Base-by-base conservation (phyloP, 1,284 basidiomycete genomes). In the Erythrobasidium hasegawianum region DNA sequence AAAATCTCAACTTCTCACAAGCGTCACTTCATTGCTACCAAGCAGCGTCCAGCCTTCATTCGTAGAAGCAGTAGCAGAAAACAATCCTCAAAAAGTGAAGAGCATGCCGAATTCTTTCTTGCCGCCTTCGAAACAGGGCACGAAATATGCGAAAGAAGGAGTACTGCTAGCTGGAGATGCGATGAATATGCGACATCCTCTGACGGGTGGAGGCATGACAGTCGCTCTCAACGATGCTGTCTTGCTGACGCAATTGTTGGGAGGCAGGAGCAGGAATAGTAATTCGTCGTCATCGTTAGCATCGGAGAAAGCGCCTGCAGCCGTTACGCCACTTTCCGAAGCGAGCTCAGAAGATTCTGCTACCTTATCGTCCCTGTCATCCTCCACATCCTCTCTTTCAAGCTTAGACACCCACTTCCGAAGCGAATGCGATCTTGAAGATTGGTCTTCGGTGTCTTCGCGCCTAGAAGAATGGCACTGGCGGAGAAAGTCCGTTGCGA, bases 161-260 rank as follows among this genome's bases (percentile, higher is more conserved):
- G 86, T 87, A 8, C 82, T 98, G 70, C 84, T 98, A 64, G 82
- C 97, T 45, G 96, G 96, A 3, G 96, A 98, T 77, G 87, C 95
- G 1, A 95, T 93, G 88, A 99, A 98, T 77, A 98, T 98, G 94
- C 88, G 96, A 1, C 96, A 99, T 78, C 95, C 96, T 0, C 82
- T 99, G 11, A 98, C 95, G 0, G 96, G 96, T 11, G 95, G 91
- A 18, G 93, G 93, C 5, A 97, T 97, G 93, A 93, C 90, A 1
- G 92, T 95, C 49, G 91, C 90, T 1, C 81, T 96, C 64, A 83
- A 86, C 75, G 93, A 96, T 72, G 87, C 88, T 13, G 86, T 91
- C 16, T 75, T 89, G 20, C 81, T 96, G 9, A 82, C 85, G 0
- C 79, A 84, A 27, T 79, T 89, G 67, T 79, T 95, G 0, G 77